A percentile compares a stretch with the other conserved stretches of the same genome.
These are phyloP conservation scores for Termitomyces sp. DNA, from an alignment of 768 basidiomycete genomes.

Conservation along the genomic window DNA sequence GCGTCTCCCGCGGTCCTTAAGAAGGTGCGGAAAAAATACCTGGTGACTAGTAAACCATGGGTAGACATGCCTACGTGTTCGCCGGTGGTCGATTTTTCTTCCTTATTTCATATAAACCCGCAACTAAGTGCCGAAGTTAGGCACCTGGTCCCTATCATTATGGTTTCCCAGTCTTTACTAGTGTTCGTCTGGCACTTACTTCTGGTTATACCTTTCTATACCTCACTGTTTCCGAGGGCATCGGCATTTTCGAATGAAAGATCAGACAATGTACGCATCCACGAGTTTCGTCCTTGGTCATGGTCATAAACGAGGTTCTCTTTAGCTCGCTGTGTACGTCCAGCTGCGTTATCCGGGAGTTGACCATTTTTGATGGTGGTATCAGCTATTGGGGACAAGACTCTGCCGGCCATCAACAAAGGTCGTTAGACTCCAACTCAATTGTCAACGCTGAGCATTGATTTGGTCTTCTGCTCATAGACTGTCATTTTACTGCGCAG, in stretches of 20 bases:
- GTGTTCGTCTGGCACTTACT: conserved; percentile 6
- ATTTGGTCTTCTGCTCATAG: conserved; percentile 11
- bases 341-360: neutral
- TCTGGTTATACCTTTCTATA: conserved; percentile 11
- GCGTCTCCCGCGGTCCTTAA: conserved; percentile 1
- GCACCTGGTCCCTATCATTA: conserved; percentile 2
- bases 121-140: neutral
- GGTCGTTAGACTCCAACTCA: conserved; percentile 13
- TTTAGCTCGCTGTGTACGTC: conserved; percentile 33
- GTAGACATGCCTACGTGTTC: conserved; percentile 13
- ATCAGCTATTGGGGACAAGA: conserved; percentile 39
- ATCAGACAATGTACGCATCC: conserved; percentile 29
- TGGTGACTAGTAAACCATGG: conserved; percentile 1
- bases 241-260: conserved; percentile 27
- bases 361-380: neutral
- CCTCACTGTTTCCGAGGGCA: conserved; percentile 2
- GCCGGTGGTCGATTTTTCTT: conserved; percentile 4
- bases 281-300: neutral
- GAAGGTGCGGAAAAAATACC: conserved; percentile 3
- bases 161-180: conserved; percentile 7
- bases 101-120: conserved; percentile 7
- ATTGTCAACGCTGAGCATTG: neutral
- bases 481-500: conserved; percentile 58
- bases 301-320: neutral
- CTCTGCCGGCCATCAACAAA: conserved; percentile 30